Conservation (phyloP, 495 filamentous ascomycete species). For the Lasiosphaeria hispida region DNA sequence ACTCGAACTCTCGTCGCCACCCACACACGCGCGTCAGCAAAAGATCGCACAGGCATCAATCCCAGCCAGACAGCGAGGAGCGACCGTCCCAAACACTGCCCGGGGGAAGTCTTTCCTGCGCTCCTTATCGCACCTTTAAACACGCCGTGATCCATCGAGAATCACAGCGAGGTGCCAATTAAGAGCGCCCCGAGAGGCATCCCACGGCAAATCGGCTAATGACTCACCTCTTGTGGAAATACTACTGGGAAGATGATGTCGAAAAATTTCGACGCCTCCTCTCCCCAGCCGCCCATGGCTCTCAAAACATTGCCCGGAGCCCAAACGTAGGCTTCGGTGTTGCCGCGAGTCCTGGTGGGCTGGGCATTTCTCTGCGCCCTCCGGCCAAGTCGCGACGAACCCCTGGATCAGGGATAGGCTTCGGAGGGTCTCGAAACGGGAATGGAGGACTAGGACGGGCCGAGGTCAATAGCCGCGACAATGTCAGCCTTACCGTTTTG, state of each 20-base stretch:
- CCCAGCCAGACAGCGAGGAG: constrained; percentile 2
- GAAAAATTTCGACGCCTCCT: constrained; percentile 83
- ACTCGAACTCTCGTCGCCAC: constrained; percentile 12
- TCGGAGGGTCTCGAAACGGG: constrained; percentile 28
- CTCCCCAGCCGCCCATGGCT: constrained; percentile 58
- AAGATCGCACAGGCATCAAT: constrained; percentile 11
- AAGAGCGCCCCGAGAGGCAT: constrained; percentile 52
- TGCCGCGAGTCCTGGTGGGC: constrained; percentile 19
- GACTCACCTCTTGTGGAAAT: constrained; percentile 95
- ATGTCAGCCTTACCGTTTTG: constrained; percentile 74
- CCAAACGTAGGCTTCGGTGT: constrained; percentile 28
- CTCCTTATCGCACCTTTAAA: constrained; percentile 66
- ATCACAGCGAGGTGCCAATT: constrained; percentile 78
- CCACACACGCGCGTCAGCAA: constrained; percentile 6
- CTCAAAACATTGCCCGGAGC: constrained; percentile 46
- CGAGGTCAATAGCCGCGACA: constrained; percentile 81
- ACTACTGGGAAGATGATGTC: constrained; percentile 93
- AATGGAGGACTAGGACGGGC: constrained; percentile 54
- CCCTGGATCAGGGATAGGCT: constrained; percentile 32
- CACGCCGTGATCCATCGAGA: constrained; percentile 75
- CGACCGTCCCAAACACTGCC: constrained; percentile 4
- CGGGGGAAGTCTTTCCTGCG: constrained; percentile 31
- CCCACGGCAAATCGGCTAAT: constrained; percentile 57
- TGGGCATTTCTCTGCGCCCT: constrained; percentile 47
- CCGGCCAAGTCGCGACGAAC: constrained; percentile 45